Base-by-base conservation (phyloP, 2,329 filamentous ascomycete species). In the Phialocephala sp. region DNA sequence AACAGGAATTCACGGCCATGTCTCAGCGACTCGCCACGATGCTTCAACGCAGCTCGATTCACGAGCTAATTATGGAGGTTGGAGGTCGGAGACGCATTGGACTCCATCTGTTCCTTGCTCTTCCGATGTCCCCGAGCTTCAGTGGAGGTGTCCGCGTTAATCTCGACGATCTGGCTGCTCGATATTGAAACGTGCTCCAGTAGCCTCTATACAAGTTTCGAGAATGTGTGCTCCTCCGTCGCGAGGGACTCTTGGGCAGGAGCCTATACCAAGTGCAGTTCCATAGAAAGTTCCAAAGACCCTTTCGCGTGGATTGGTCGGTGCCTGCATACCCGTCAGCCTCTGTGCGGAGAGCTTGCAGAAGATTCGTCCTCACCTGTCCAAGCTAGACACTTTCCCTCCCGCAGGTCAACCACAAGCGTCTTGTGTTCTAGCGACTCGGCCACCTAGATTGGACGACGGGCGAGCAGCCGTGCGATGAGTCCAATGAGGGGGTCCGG, bases 281-380 rank as follows among this genome's bases (percentile, higher is more conserved):
- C 35, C 37, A 22, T 58, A 35, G 35, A 58, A 39, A 15, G 35
- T 58, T 41, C 35, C 18, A 55, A 64, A 27, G 41, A 43, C 35
- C 47, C 62, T 50, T 50, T 50, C 45, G 45, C 11, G 45, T 62
- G 59, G 37, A 60, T 61, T 66, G 47, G 62, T 64, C 39, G 66
- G 65, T 69, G 67, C 67, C 67, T 69, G 67, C 67, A 69, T 69
- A 69, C 54, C 63, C 52, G 67, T 66, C 50, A 37, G 22, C 64
- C 58, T 41, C 58, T 22, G 27, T 47, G 37, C 41, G 57, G 52
- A 56, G 45, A 50, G 45, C 20, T 47, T 66, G 60, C 63, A 64
- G 54, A 45, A 57, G 52, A 61, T 45, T 62, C 22, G 55, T 55
- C 35, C 24, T 55, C 61, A 35, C 35, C 24, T 36, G 18, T 50